Evolutionary conservation across 2,329 filamentous ascomycete genomes (phyloP).

Genomic region (Aspergillus uvarum): DNA sequence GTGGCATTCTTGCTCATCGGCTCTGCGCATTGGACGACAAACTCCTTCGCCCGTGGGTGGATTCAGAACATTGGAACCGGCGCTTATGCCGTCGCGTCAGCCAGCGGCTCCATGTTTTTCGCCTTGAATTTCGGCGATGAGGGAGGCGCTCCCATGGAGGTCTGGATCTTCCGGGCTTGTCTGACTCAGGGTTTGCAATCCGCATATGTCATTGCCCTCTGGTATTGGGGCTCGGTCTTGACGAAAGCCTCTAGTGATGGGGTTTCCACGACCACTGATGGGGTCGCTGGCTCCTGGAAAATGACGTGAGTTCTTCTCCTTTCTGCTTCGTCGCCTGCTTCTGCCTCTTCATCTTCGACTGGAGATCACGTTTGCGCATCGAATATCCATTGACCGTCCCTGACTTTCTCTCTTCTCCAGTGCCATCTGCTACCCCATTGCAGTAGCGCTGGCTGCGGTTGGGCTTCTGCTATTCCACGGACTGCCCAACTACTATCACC

Average conservation of each 20-base stretch:
- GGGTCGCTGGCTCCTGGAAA: conserved; percentile 42
- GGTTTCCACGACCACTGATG: conserved; percentile 33
- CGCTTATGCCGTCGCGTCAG: conserved; percentile 61
- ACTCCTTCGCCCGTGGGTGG: conserved; percentile 46
- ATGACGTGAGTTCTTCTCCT: conserved; percentile 30
- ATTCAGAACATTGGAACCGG: conserved; percentile 61
- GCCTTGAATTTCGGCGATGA: conserved; percentile 65
- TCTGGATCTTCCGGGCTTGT: conserved; percentile 66
- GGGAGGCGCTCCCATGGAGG: conserved; percentile 60
- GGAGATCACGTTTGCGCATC: no score
- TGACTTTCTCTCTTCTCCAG: conserved; percentile 23
- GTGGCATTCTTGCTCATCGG: conserved; percentile 62
- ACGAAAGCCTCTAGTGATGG: conserved; percentile 47
- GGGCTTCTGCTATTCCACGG: conserved; percentile 57
- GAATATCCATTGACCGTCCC: neutral
- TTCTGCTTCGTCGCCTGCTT: no score
- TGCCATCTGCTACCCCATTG: conserved; percentile 58
- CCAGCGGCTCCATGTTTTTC: conserved; percentile 63
- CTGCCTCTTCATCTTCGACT: no score
- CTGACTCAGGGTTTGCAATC: conserved; percentile 66
- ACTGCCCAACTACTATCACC: conserved; percentile 65
- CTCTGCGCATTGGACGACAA: conserved; percentile 53
- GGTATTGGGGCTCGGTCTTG: conserved; percentile 63
- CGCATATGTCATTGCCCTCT: conserved; percentile 63
- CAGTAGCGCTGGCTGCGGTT: conserved; percentile 55